A percentile compares a stretch with the other conserved stretches of the same genome.
Evolutionary conservation across 2,329 filamentous ascomycete species (phyloP).

Genomic region (Aspergillus sp.): DNA sequence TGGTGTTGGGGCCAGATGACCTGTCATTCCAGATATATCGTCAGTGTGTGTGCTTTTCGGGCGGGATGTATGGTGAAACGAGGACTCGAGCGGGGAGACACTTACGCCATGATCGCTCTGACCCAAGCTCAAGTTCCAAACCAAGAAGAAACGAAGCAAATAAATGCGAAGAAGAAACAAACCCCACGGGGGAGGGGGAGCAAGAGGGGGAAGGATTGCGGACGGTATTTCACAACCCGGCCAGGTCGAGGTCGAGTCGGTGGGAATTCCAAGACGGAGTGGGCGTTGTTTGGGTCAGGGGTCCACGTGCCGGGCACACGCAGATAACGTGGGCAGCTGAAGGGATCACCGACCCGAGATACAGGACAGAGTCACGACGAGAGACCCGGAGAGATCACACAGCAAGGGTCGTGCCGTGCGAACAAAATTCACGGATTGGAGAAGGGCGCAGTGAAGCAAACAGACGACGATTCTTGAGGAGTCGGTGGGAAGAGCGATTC

Average conservation of each 20-base stretch:
- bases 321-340: constrained; percentile 11
- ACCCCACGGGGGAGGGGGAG: constrained; percentile 25
- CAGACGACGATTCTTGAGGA: background rate
- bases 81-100: constrained; percentile 11
- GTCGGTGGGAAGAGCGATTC: constrained; percentile 5
- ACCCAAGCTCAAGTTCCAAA: constrained; percentile 10
- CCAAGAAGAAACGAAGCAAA: background rate
- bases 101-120: constrained; percentile 50
- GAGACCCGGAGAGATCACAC: background rate
- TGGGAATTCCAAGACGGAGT: background rate
- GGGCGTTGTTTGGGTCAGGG: constrained; percentile 27
- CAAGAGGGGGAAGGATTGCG: background rate
- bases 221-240: constrained; percentile 2
- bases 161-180: constrained; percentile 7
- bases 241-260: constrained; percentile 8
- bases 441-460: background rate
- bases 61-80: constrained; percentile 1
- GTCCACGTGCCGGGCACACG: constrained; percentile 25
- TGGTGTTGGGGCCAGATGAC: constrained; percentile 47
- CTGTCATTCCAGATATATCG: constrained; percentile 21
- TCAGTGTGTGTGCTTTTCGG: constrained; percentile 13
- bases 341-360: constrained; percentile 6
- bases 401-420: background rate
- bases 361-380: background rate
- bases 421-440: background rate